These are phyloP conservation scores for Fusarium sp. DNA, from an alignment of 2,329 filamentous ascomycete genomes.

Conservation along the genomic window DNA sequence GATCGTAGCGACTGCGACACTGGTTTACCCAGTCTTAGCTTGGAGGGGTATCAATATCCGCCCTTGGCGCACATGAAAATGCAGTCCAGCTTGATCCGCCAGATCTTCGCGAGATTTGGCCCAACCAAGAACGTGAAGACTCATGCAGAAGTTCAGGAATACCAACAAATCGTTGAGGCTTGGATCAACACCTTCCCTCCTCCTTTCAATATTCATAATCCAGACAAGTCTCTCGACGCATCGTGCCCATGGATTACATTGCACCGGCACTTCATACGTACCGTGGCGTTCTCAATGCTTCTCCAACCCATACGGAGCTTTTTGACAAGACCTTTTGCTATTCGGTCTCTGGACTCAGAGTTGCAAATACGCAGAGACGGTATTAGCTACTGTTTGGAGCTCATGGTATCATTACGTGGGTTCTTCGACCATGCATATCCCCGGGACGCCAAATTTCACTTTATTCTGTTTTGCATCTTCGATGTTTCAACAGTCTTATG, in stretches of 20 bases:
- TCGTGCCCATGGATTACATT: conserved; percentile 59
- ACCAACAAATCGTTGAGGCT: conserved; percentile 54
- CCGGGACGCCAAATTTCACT: conserved; percentile 63
- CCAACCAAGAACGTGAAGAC: conserved; percentile 48
- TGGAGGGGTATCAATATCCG: conserved; percentile 52
- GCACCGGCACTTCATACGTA: conserved; percentile 62
- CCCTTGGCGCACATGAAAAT: conserved; percentile 56
- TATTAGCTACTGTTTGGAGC: conserved; percentile 59
- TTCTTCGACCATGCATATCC: conserved; percentile 62
- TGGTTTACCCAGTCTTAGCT: conserved; percentile 51
- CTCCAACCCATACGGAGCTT: conserved; percentile 61
- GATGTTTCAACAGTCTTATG: conserved; percentile 65
- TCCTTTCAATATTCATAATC: conserved; percentile 55
- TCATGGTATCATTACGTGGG: conserved; percentile 57
- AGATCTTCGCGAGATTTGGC: conserved; percentile 52
- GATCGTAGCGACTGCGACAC: conserved; percentile 53
- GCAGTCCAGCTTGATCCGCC: conserved; percentile 53
- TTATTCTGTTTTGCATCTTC: conserved; percentile 64
- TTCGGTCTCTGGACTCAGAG: conserved; percentile 50
- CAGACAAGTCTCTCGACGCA: conserved; percentile 59
- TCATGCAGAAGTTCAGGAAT: conserved; percentile 51
- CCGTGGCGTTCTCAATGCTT: conserved; percentile 60
- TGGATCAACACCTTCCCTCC: conserved; percentile 61
- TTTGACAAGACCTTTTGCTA: conserved; percentile 56
- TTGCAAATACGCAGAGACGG: conserved; percentile 57